Evolutionary conservation across 768 basidiomycete species (phyloP), one percentile per base, ranked within the genome.

Genomic region (Podaxis sp.): DNA sequence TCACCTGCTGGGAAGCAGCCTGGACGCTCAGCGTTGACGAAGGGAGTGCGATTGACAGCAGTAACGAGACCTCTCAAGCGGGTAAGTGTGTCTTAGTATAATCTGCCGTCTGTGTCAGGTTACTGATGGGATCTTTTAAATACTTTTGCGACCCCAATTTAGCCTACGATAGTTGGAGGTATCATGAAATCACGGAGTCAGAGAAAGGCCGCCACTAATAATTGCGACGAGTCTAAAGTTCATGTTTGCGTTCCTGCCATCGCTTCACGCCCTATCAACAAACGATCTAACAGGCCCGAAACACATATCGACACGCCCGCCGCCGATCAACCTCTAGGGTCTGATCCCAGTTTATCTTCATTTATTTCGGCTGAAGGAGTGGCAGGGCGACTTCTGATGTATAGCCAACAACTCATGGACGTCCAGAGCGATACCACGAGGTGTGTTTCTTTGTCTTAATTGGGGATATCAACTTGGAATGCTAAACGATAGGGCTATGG

Each of bases 301-400:
- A 32, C 14, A 61, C 62, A 52, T 57, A 66, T 66, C 58, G 37
- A 50, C 18, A 21, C 51, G 44, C 66, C 66, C 11, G 36, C 55
- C 9, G 58, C 60, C 36, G 64, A 69, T 46, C 55, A 59, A 38
- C 44, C 36, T 9, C 50, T 44, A 16, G 68, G 59, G 48, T 48
- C 68, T 53, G 63, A 70, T 69, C 63, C 65, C 46, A 76, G 73
- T 64, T 66, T 68, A 56, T 72, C 65, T 61, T 66, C 67, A 44
- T 63, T 61, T 44, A 66, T 66, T 57, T 66, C 67, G 55, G 69
- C 65, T 57, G 71, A 70, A 38, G 77, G 77, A 48, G 72, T 81
- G 64, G 79, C 82, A 58, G 76, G 73, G 62, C 74, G 77, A 65
- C 75, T 85, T 64, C 69, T 86, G 66, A 76, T 76, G 62, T 82